A percentile compares a stretch with the other conserved stretches of the same genome.
Conservation (phyloP, 1,284 basidiomycete genomes). For the Marasmius sp. region DNA sequence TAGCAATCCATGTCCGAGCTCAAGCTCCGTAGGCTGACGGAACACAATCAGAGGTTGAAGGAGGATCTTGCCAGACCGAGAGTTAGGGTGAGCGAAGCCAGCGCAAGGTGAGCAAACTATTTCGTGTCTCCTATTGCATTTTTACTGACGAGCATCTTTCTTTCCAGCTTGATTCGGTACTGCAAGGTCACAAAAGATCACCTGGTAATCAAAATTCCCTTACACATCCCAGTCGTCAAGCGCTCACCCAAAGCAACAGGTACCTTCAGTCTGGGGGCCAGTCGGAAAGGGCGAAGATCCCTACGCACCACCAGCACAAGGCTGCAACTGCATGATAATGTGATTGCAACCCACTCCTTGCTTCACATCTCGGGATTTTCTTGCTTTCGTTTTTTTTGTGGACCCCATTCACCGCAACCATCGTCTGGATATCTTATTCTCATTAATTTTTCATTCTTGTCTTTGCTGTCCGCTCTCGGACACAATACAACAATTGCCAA, state of each 20-base stretch:
- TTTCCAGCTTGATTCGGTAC: conserved; percentile 76
- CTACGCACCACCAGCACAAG: conserved; percentile 60
- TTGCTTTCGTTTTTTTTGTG: no score
- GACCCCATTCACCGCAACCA: no score
- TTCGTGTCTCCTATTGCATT: neutral
- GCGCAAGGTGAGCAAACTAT: conserved; percentile 66
- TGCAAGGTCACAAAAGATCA: conserved; percentile 90
- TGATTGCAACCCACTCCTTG: neutral
- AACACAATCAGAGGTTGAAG: conserved; percentile 89
- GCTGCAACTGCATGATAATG: conserved; percentile 1
- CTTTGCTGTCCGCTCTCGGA: no score
- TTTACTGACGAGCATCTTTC: conserved; percentile 25
- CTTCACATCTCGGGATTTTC: no score
- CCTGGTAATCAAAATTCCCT: conserved; percentile 9
- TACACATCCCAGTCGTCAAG: neutral
- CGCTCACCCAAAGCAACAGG: conserved; percentile 40
- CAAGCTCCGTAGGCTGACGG: conserved; percentile 88
- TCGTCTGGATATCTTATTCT: no score
- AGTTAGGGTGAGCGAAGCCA: conserved; percentile 89
- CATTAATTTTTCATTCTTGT: no score
- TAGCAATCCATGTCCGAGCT: conserved; percentile 91
- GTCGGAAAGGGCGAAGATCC: conserved; percentile 87
- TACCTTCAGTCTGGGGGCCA: conserved; percentile 93
- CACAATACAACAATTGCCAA: no score
- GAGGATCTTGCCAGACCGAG: conserved; percentile 90